Conservation (phyloP, 371 early-diverging fungal genomes). For the Syncephalastrum contaminatum region DNA sequence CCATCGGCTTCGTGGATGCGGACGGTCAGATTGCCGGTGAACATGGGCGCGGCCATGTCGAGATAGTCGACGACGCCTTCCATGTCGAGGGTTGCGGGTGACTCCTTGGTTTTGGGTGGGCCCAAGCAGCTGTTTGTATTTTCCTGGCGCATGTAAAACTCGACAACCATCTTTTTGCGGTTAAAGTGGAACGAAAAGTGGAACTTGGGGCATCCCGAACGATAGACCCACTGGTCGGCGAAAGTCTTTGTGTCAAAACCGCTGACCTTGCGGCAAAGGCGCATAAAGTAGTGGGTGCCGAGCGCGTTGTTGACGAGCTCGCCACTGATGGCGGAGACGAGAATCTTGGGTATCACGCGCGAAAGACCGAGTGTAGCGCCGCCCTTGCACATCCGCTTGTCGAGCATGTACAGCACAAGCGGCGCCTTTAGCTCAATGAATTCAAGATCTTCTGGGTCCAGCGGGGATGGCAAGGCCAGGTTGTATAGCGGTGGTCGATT, state of each 20-base stretch:
- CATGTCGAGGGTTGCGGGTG: background rate
- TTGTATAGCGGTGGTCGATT: constrained; percentile 85
- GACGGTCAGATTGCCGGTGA: constrained; percentile 85
- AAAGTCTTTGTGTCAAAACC: constrained; percentile 80
- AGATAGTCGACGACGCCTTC: constrained; percentile 9
- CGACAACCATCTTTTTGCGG: constrained; percentile 92
- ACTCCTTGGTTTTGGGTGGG: background rate
- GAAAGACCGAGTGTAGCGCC: constrained; percentile 73
- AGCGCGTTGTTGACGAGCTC: constrained; percentile 77
- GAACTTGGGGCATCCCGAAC: constrained; percentile 88
- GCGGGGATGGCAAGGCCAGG: constrained; percentile 56
- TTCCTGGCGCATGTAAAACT: constrained; percentile 83
- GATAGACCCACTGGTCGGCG: constrained; percentile 93
- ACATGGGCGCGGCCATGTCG: constrained; percentile 41
- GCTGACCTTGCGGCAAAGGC: constrained; percentile 79
- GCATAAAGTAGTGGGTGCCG: constrained; percentile 82
- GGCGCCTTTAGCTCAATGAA: constrained; percentile 86
- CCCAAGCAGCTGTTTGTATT: constrained; percentile 58
- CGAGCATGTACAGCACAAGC: constrained; percentile 90
- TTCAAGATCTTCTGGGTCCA: constrained; percentile 71
- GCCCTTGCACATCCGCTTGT: constrained; percentile 85
- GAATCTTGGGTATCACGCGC: constrained; percentile 78
- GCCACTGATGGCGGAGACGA: constrained; percentile 79
- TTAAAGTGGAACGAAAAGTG: constrained; percentile 79
- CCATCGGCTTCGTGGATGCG: constrained; percentile 94